A percentile compares a stretch with the other conserved stretches of the same genome.
Evolutionary conservation across 768 basidiomycete genomes (phyloP).

Genomic region (Amanita rimosa): DNA sequence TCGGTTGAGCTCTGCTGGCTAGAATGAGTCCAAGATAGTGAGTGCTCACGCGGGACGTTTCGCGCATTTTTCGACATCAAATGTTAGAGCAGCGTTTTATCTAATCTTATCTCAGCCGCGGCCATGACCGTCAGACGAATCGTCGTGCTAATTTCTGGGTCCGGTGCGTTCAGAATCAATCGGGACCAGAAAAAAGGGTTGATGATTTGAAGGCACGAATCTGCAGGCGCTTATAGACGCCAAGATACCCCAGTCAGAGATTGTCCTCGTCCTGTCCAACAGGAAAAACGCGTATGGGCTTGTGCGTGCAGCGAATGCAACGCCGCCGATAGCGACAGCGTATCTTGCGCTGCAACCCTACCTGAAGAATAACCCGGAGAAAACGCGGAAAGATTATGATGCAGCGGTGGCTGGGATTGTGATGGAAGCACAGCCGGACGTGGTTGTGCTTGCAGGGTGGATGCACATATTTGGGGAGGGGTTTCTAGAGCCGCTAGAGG

Average conservation of each 20-base stretch:
- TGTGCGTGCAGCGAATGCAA: constrained; percentile 57
- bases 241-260: constrained; percentile 55
- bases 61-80: too few relatives aligned
- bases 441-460: constrained; percentile 96
- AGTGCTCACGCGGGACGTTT: too few relatives aligned
- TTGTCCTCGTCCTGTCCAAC: constrained; percentile 84
- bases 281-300: constrained; percentile 87
- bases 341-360: constrained; percentile 82
- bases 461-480: constrained; percentile 89
- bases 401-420: constrained; percentile 65
- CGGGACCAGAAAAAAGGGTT: not conserved
- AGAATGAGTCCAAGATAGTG: too few relatives aligned
- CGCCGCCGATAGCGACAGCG: constrained; percentile 71
- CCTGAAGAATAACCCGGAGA: constrained; percentile 58
- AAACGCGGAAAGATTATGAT: constrained; percentile 80
- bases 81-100: not conserved
- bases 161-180: constrained; percentile 22
- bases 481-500: constrained; percentile 61
- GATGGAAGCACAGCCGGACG: constrained; percentile 53
- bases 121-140: constrained; percentile 18
- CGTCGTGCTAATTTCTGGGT: constrained; percentile 41
- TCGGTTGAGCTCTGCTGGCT: too few relatives aligned
- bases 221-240: constrained; percentile 95
- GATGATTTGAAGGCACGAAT: constrained; percentile 61
- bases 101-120: constrained; percentile 11